Conservation (phyloP, 2,329 filamentous ascomycete genomes). For the Colletotrichum falcatum region DNA sequence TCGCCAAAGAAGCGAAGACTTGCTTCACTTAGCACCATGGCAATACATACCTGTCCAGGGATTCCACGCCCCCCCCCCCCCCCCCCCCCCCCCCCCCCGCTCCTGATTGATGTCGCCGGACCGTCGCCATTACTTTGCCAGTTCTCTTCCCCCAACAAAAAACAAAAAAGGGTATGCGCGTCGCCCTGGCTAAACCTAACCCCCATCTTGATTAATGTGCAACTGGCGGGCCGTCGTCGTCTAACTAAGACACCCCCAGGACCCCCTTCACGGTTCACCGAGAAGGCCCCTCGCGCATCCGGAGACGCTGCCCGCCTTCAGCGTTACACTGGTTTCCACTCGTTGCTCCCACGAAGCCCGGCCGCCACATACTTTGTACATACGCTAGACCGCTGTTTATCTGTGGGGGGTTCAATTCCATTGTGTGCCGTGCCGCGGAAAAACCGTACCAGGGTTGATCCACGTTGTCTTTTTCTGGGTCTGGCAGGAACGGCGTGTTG, state of each 20-base stretch:
- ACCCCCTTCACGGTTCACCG: constrained; percentile 37
- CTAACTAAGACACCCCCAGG: constrained; percentile 19
- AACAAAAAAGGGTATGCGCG: constrained; percentile 16
- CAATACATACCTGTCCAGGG: no score
- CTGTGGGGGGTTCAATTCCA: constrained; percentile 3
- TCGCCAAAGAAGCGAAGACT: constrained; percentile 24
- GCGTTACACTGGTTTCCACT: constrained; percentile 39
- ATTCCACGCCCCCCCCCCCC: no score
- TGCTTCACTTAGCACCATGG: not conserved
- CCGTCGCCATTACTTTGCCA: constrained; percentile 14
- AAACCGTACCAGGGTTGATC: constrained; percentile 15
- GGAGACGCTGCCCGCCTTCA: constrained; percentile 39
- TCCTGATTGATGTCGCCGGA: constrained; percentile 17
- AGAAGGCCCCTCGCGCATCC: constrained; percentile 37
- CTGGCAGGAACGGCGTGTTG: constrained; percentile 31
- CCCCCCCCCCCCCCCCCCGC: no score
- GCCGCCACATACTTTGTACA: no score
- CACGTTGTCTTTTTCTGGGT: constrained; percentile 18
- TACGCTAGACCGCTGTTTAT: constrained; percentile 35
- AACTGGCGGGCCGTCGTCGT: constrained; percentile 19
- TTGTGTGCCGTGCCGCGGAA: constrained; percentile 19
- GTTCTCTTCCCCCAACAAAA: not conserved
- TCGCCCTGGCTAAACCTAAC: constrained; percentile 13
- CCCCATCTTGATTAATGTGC: constrained; percentile 18
- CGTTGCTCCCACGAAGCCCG: constrained; percentile 26